Percentiles rank a stretch among this genome's conserved stretches.
Evolutionary conservation across 116 monocot species (phyloP).

Genomic region (Posidonia oceanica): DNA sequence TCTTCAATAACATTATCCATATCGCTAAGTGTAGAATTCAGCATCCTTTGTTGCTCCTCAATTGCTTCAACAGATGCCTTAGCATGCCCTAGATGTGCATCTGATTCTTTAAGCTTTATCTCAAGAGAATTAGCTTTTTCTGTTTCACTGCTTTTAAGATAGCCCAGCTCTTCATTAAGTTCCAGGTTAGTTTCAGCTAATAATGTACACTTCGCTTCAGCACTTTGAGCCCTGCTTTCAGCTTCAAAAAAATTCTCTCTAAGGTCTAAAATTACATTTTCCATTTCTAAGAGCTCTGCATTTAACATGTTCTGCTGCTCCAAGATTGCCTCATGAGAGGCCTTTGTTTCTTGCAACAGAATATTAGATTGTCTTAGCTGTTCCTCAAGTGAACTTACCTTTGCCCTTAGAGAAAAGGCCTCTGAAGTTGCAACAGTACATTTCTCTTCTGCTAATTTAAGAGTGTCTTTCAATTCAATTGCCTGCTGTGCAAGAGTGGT

Average conservation of each 20-base stretch:
- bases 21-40: slow-evolving; percentile 47
- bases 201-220: slow-evolving; percentile 31
- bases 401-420: slow-evolving; percentile 24
- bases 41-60: slow-evolving; percentile 45
- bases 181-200: slow-evolving; percentile 42
- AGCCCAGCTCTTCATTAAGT: slow-evolving; percentile 36
- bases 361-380: slow-evolving; percentile 27
- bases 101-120: slow-evolving; percentile 55
- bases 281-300: slow-evolving; percentile 22
- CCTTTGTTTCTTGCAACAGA: slow-evolving; percentile 25
- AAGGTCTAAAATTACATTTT: slow-evolving; percentile 34
- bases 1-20: slow-evolving; percentile 76
- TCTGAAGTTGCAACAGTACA: slow-evolving; percentile 17
- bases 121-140: slow-evolving; percentile 38
- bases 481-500: slow-evolving; percentile 4
- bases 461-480: slow-evolving; percentile 16
- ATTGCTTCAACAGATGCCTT: slow-evolving; percentile 53
- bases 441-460: slow-evolving; percentile 21
- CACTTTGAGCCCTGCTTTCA: slow-evolving; percentile 46
- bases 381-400: slow-evolving; percentile 39
- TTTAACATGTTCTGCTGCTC: slow-evolving; percentile 19
- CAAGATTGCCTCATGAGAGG: slow-evolving; percentile 18
- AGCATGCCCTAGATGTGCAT: slow-evolving; percentile 67
- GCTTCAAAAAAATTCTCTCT: slow-evolving; percentile 25
- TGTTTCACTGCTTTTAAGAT: slow-evolving; percentile 25